Evolutionary conservation across 495 filamentous ascomycete species (phyloP).

Genomic region (Annulohypoxylon maeteangense): DNA sequence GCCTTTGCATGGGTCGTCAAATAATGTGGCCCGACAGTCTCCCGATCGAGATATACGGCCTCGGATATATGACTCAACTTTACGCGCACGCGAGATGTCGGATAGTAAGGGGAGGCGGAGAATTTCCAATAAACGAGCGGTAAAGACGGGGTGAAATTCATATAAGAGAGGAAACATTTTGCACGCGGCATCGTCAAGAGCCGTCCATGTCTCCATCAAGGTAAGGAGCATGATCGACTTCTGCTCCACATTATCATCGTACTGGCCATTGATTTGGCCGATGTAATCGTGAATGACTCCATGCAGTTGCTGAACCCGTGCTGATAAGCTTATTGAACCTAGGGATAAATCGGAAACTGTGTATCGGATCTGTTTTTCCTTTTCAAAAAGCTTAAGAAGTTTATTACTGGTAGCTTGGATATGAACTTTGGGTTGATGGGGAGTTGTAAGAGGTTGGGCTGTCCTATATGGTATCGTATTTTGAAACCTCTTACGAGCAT

Average conservation of each 20-base stretch:
- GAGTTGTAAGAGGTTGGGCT: background rate
- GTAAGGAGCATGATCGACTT: slow-evolving; percentile 57
- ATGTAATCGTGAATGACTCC: slow-evolving; percentile 54
- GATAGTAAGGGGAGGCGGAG: slow-evolving; percentile 52
- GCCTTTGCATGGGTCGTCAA: slow-evolving; percentile 52
- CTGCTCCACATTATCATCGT: slow-evolving; percentile 57
- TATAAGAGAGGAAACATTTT: slow-evolving; percentile 50
- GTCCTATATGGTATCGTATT: background rate
- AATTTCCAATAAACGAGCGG: slow-evolving; percentile 57
- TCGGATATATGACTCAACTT: slow-evolving; percentile 58
- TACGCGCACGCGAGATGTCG: slow-evolving; percentile 58
- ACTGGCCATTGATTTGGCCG: slow-evolving; percentile 47
- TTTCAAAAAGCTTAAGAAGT: slow-evolving; percentile 18
- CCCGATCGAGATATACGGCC: slow-evolving; percentile 37
- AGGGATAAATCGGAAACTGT: background rate
- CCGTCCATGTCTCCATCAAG: slow-evolving; percentile 56
- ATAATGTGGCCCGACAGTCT: slow-evolving; percentile 52
- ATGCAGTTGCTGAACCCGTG: slow-evolving; percentile 49
- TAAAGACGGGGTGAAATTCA: slow-evolving; percentile 55
- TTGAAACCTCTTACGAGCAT: slow-evolving; percentile 15
- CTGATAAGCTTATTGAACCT: background rate
- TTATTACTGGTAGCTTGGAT: slow-evolving; percentile 20
- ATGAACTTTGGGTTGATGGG: slow-evolving; percentile 10
- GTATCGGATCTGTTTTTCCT: slow-evolving; percentile 13
- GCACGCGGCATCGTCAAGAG: slow-evolving; percentile 51